Base-by-base conservation (phyloP, 1,284 basidiomycete genomes). In the Cystobasidium sp. region DNA sequence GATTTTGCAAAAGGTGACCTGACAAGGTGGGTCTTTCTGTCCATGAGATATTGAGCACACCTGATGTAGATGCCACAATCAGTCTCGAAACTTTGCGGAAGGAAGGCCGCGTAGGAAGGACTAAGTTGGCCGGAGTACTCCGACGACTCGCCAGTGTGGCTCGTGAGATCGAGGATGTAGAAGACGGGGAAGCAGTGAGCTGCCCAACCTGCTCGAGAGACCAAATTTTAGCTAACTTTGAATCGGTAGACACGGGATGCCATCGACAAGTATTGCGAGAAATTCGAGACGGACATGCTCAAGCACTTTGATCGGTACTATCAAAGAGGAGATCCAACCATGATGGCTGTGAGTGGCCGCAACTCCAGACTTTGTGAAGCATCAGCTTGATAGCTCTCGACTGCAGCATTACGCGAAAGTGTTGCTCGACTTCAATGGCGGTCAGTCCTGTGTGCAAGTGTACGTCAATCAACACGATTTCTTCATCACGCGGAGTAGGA, bases 391-490 rank as follows among this genome's bases (percentile, higher is more conserved):
- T 44, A 24, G 46, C 66, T 53, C 8, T 64, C 4, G 18, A 37
- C 22, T 43, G 7, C 78, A 97, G 92, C 97, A 99, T 81, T 98
- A 96, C 80, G 96, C 97, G 1, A 92, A 95, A 84, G 97, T 94
- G 1, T 85, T 99, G 4, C 88, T 97, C 56, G 96, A 97, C 81
- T 99, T 99, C 85, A 99, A 99, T 79, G 97, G 97, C 3, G 97
- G 97, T 10, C 87, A 91, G 49, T 95, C 93, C 5, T 99, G 96
- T 81, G 92, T 99, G 6, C 95, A 98, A 83, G 93, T 99, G 41
- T 99, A 99, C 81, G 97, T 99, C 76, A 99, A 99, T 80, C 97
- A 99, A 83, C 97, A 99, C 81, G 97, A 99, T 82, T 98, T 98
- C 85, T 98, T 98, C 85, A 97, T 97, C 81, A 85, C 84, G n/a